Evolutionary conservation across 495 filamentous ascomycete species (phyloP).

Genomic region (Articulospora tetracladia): DNA sequence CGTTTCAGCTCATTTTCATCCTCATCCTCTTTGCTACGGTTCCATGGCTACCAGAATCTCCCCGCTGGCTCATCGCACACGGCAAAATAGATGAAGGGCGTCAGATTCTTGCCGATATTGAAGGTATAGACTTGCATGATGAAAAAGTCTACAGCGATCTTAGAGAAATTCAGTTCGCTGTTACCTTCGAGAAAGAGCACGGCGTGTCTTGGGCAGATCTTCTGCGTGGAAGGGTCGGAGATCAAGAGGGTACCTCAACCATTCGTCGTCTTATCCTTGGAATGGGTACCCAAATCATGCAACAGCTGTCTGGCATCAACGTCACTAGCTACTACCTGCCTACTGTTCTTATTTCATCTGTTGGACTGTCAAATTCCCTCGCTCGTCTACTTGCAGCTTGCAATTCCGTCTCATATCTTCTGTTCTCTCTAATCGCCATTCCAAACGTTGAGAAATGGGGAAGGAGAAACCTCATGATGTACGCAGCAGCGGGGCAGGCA

Average conservation of each 20-base stretch:
- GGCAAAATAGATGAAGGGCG: background rate
- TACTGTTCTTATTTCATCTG: conserved; percentile 38
- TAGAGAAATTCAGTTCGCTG: conserved; percentile 1
- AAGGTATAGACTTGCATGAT: background rate
- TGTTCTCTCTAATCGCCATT: conserved; percentile 35
- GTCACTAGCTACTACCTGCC: conserved; percentile 36
- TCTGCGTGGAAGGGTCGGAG: background rate
- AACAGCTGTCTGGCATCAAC: conserved; percentile 1
- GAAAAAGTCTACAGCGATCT: background rate
- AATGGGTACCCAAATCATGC: conserved; percentile 2
- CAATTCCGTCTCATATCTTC: conserved; percentile 8
- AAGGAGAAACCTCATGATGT: conserved; percentile 56
- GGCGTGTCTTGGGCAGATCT: conserved; percentile 3
- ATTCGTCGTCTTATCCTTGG: background rate
- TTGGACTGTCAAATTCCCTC: conserved; percentile 26
- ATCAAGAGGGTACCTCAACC: background rate
- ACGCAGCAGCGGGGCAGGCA: conserved; percentile 47
- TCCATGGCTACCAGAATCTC: conserved; percentile 46
- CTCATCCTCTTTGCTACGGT: conserved; percentile 31
- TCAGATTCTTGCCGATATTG: conserved; percentile 36
- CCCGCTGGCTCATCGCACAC: background rate
- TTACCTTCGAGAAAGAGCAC: conserved; percentile 1
- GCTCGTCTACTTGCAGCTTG: conserved; percentile 6
- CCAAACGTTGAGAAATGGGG: conserved; percentile 51
- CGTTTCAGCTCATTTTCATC: conserved; percentile 45